Percentiles rank a stretch among this genome's conserved stretches.
phyloP scores from a whole-genome alignment of 2,329 filamentous ascomycete species.

The Aspergillus niger region DNA sequence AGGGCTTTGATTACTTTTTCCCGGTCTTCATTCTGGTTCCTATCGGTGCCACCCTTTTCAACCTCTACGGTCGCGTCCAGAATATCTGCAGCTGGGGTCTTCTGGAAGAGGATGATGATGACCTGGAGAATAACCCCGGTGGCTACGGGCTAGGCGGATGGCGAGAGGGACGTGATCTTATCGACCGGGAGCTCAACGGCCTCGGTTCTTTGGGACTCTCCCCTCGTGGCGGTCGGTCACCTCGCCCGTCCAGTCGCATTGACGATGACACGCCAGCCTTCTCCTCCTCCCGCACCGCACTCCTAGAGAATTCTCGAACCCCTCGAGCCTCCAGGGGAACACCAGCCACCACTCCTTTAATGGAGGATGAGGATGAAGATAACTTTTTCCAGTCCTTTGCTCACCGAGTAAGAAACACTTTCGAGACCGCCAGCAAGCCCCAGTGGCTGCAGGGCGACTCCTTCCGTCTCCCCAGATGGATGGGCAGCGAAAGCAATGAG shows the following conservation, averaged over 20 bases:
- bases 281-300: constrained; percentile 38
- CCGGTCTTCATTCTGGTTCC: constrained; percentile 85
- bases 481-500: constrained; percentile 60
- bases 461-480: constrained; percentile 79
- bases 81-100: constrained; percentile 77
- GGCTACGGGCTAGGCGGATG: constrained; percentile 79
- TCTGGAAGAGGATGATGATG: constrained; percentile 71
- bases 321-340: constrained; percentile 34
- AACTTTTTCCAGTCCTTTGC: constrained; percentile 82
- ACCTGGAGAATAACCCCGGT: constrained; percentile 60
- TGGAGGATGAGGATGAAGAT: constrained; percentile 69
- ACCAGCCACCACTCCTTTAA: constrained; percentile 39
- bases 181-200: constrained; percentile 79
- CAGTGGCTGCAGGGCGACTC: constrained; percentile 77
- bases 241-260: constrained; percentile 29
- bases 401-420: constrained; percentile 85
- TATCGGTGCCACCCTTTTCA: constrained; percentile 82
- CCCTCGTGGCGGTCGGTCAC: constrained; percentile 35
- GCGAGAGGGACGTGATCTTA: constrained; percentile 88
- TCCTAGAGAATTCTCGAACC: constrained; percentile 31
- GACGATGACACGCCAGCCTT: constrained; percentile 30
- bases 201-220: constrained; percentile 50
- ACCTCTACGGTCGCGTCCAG: constrained; percentile 80
- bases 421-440: constrained; percentile 79
- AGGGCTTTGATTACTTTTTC: constrained; percentile 85